Base-by-base conservation (phyloP, 768 basidiomycete genomes). In the Hericium alpestre region DNA sequence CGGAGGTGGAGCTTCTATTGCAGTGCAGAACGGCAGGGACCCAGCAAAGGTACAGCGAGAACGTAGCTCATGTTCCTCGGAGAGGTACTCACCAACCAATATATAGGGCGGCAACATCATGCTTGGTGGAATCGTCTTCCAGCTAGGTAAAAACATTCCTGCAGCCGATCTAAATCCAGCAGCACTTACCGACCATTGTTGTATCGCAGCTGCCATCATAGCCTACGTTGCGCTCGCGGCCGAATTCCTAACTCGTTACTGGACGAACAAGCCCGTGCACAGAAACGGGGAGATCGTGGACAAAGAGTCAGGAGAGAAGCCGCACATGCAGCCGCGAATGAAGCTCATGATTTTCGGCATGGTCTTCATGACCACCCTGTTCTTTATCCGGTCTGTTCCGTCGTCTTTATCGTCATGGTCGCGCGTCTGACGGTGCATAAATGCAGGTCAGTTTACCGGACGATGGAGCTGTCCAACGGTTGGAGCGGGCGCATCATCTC, bases 61-160 rank as follows among this genome's bases (percentile, higher is more conserved):
- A 51, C 10, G 18, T 27, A 6, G 40, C 40, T 51, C 25, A 2
- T 3, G 6, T 6, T 1, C 16, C 25, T 56, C 53, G 20, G 51
- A 50, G 22, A 2, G 4, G 47, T 37, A 13, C 16, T 5, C 23
- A n/a, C n/a, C 23, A 53, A 27, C 25, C 6, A 3, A 43, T 51
- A 0, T 18, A 25, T 38, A 65, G 66, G 67, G 67, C 22, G 64
- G 63, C 39, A 39, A 68, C 61, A 62, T 68, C 53, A 68, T 68
- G 58, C 60, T 69, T 1, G 71, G 57, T 11, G 69, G 70, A 38
- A 67, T 65, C 20, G 52, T 65, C 32, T 60, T 69, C 51, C 67
- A 66, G 43, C 49, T 68, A 22, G 49, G 64, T 66, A 50, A 6
- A 16, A n/a, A n/a, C n/a, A n/a, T n/a, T 50, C 18, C 23, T 8